phyloP scores from a whole-genome alignment of 179 eudicot genomes.

The Spergularia azorica region DNA sequence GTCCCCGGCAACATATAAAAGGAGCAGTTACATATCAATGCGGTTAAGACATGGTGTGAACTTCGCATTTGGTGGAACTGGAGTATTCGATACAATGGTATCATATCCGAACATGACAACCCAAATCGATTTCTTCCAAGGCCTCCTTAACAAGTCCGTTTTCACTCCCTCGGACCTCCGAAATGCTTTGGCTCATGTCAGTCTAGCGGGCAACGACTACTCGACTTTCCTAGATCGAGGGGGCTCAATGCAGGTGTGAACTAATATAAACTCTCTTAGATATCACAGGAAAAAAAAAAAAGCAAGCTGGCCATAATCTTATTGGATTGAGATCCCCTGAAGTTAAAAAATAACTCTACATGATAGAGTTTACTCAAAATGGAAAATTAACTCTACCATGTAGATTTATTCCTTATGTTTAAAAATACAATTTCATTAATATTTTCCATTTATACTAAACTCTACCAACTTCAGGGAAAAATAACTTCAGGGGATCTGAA shows the following conservation, averaged over 20 bases:
- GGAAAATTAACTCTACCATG: too few relatives aligned
- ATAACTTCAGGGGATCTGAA: too few relatives aligned
- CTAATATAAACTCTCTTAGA: too few relatives aligned
- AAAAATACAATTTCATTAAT: too few relatives aligned
- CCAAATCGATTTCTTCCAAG: slow-evolving; percentile 56
- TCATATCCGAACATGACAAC: slow-evolving; percentile 75
- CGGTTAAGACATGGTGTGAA: slow-evolving; percentile 61
- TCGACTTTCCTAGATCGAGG: slow-evolving; percentile 41
- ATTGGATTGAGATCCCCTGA: too few relatives aligned
- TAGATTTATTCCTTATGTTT: too few relatives aligned
- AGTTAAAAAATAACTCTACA: too few relatives aligned
- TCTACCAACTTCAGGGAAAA: too few relatives aligned
- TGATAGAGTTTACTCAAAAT: too few relatives aligned
- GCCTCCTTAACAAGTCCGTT: slow-evolving; percentile 34
- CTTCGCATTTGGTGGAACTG: slow-evolving; percentile 87
- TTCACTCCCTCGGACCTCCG: slow-evolving; percentile 42
- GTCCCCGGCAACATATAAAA: slow-evolving; percentile 61
- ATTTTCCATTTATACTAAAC: too few relatives aligned
- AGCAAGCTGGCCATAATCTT: too few relatives aligned
- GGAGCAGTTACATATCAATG: slow-evolving; percentile 36
- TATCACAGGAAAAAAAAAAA: too few relatives aligned
- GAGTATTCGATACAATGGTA: slow-evolving; percentile 63
- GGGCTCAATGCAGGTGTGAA: slow-evolving; percentile 51
- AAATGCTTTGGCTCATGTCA: slow-evolving; percentile 57
- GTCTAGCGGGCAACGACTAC: slow-evolving; percentile 79